Evolutionary conservation across 345 rosid genomes (phyloP).

Genomic region (Euclidium syriacum): DNA sequence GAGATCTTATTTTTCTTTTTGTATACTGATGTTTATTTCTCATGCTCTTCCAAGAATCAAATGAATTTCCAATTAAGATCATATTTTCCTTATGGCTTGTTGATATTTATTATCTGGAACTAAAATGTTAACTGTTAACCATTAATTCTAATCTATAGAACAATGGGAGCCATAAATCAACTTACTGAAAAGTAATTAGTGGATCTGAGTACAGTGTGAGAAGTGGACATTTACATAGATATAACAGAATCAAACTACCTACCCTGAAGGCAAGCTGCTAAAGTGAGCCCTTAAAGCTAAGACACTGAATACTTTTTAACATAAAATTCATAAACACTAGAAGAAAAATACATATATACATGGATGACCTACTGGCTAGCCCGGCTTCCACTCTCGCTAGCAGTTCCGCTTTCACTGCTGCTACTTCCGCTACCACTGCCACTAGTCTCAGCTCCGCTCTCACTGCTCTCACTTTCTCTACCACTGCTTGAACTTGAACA

Average conservation of each 20-base stretch:
- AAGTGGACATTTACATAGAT: neutral
- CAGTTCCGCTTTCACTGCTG: slow-evolving; percentile 31
- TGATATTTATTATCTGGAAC: no score
- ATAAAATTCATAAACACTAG: neutral
- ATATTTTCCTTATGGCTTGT: no score
- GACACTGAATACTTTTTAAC: neutral
- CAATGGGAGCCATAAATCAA: no score
- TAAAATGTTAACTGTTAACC: no score
- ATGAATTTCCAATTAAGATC: no score
- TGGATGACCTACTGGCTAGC: neutral
- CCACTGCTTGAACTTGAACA: slow-evolving; percentile 61
- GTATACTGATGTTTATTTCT: no score
- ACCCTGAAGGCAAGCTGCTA: neutral
- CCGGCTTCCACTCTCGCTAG: neutral
- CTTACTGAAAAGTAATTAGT: no score
- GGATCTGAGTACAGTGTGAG: no score
- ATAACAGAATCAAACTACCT: neutral
- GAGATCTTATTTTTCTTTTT: no score
- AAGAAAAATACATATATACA: neutral
- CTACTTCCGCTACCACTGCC: slow-evolving; percentile 39
- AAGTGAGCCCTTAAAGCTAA: neutral
- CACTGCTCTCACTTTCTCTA: slow-evolving; percentile 44
- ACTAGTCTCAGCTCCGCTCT: slow-evolving; percentile 40
- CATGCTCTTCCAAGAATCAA: no score
- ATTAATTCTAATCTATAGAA: no score